Conservation (phyloP, 768 basidiomycete genomes). For the Mycena amicta region DNA sequence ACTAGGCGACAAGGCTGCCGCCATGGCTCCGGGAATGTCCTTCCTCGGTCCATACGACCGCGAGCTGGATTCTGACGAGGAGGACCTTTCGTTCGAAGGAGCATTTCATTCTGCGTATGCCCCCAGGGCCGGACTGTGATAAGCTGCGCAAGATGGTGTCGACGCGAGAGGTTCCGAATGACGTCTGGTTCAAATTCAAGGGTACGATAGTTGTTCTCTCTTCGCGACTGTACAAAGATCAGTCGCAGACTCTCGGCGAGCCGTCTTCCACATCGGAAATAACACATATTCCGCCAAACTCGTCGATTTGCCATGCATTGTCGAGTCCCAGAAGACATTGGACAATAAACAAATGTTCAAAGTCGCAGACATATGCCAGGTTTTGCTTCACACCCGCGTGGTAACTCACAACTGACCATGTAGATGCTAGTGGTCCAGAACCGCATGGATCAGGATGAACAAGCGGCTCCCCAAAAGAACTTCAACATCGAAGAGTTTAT, state of each 20-base stretch:
- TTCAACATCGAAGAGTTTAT: conserved; percentile 96
- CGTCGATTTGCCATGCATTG: conserved; percentile 92
- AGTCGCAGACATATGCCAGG: conserved; percentile 97
- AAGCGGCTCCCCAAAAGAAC: conserved; percentile 54
- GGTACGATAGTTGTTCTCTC: conserved; percentile 49
- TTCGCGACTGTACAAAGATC: no score
- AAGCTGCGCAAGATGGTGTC: conserved; percentile 80
- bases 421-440: conserved; percentile 94
- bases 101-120: conserved; percentile 91
- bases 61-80: conserved; percentile 93
- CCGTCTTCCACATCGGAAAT: conserved; percentile 84
- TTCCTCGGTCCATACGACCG: conserved; percentile 92
- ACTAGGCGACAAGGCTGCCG: conserved; percentile 79
- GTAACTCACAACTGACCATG: neutral
- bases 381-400: conserved; percentile 33
- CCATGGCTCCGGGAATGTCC: conserved; percentile 81
- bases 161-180: conserved; percentile 74
- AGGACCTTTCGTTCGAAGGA: conserved; percentile 95
- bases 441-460: conserved; percentile 70
- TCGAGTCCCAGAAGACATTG: conserved; percentile 94
- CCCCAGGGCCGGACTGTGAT: conserved; percentile 80
- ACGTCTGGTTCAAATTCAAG: conserved; percentile 98
- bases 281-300: conserved; percentile 87
- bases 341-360: conserved; percentile 99
- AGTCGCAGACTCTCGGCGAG: conserved; percentile 80